These are phyloP conservation scores for Pyrrhoderma lamaoense DNA, from an alignment of 1,284 basidiomycete genomes.

Conservation along the genomic window DNA sequence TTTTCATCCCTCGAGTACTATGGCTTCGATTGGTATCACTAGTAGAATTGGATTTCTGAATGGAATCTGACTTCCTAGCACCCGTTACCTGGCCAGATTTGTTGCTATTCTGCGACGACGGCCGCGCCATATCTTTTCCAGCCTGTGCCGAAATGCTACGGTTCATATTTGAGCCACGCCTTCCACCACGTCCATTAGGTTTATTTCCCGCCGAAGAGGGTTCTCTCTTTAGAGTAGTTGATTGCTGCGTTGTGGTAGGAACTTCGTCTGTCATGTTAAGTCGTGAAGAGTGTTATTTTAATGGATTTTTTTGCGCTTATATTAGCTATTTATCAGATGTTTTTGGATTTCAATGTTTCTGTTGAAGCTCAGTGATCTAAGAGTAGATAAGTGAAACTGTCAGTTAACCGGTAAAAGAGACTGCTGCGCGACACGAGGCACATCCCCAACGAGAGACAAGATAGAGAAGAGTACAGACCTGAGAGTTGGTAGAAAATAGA, in stretches of 20 bases:
- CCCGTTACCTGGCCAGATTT: neutral
- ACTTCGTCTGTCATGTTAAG: constrained; percentile 77
- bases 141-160: constrained; percentile 11
- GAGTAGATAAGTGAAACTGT: constrained; percentile 5
- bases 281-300: constrained; percentile 49
- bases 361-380: constrained; percentile 16
- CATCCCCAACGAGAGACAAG: neutral
- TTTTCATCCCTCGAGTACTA: constrained; percentile 3
- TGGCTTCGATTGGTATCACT: constrained; percentile 11
- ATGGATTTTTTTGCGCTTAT: constrained; percentile 25
- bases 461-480: constrained; percentile 30
- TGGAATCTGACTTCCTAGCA: constrained; percentile 1
- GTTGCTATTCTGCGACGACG: constrained; percentile 14
- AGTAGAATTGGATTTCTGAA: neutral
- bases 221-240: constrained; percentile 24
- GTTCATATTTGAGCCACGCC: constrained; percentile 3
- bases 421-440: constrained; percentile 18
- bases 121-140: constrained; percentile 11
- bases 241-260: constrained; percentile 43
- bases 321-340: constrained; percentile 42
- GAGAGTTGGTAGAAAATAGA: constrained; percentile 38
- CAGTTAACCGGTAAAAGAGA: constrained; percentile 1
- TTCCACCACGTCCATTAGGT: constrained; percentile 14
- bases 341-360: constrained; percentile 27
- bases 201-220: constrained; percentile 3